These are phyloP conservation scores for Metschnikowia peoriensis DNA, from an alignment of 805 yeast species.

Conservation along the genomic window DNA sequence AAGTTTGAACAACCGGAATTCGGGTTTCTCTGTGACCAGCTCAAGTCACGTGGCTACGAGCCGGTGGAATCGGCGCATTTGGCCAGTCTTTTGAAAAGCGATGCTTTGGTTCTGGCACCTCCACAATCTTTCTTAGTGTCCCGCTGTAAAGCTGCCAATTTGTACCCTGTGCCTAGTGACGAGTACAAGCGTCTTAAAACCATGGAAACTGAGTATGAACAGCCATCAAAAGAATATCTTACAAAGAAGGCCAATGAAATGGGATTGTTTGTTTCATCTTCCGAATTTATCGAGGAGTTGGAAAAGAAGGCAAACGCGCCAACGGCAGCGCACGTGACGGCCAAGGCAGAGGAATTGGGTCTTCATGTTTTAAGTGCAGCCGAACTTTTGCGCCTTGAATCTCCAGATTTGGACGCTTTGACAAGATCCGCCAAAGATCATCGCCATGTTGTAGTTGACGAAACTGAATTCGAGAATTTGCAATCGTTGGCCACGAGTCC, in stretches of 20 bases:
- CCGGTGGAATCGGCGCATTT: conserved; percentile 14
- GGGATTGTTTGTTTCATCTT: conserved; percentile 31
- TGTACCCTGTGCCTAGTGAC: conserved; percentile 18
- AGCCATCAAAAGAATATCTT: conserved; percentile 33
- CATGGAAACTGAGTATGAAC: conserved; percentile 27
- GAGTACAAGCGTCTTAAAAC: conserved; percentile 18
- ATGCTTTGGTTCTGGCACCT: conserved; percentile 21
- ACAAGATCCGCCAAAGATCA: conserved; percentile 7
- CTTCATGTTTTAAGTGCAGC: conserved; percentile 6
- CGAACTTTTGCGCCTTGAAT: conserved; percentile 8
- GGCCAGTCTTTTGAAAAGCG: conserved; percentile 14
- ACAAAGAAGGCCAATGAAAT: conserved; percentile 34
- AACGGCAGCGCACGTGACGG: not conserved
- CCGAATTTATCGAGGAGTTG: conserved; percentile 31
- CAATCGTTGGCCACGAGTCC: conserved; percentile 20
- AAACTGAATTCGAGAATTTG: conserved; percentile 5
- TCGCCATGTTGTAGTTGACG: conserved; percentile 12
- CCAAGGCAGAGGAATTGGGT: conserved; percentile 8
- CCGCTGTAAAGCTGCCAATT: conserved; percentile 20
- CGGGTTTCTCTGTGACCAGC: conserved; percentile 21
- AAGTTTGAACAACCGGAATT: conserved; percentile 23
- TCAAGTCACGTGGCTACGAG: conserved; percentile 19
- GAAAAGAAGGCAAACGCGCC: conserved; percentile 17
- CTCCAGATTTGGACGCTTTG: conserved; percentile 14
- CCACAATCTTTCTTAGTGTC: conserved; percentile 24